Conservation (phyloP, 2,329 filamentous ascomycete species). For the Alternaria angustiovoidea region DNA sequence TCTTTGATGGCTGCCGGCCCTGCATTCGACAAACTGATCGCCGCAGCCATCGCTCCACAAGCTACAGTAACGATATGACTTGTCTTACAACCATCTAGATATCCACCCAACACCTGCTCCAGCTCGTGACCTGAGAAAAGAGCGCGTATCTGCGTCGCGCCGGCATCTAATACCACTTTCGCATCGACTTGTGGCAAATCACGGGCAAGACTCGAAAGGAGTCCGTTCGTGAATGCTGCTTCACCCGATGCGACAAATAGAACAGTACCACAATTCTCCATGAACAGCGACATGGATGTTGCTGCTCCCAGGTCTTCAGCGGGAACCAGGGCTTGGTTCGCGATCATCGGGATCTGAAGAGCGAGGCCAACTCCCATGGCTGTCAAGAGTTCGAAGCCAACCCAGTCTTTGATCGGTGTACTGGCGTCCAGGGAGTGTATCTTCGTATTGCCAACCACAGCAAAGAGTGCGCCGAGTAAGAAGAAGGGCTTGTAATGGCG, state of each 20-base stretch:
- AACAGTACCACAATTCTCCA: slow-evolving; percentile 54
- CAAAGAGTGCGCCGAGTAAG: slow-evolving; percentile 38
- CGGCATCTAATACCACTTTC: slow-evolving; percentile 50
- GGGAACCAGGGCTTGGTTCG: slow-evolving; percentile 49
- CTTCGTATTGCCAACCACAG: slow-evolving; percentile 25
- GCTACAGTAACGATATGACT: slow-evolving; percentile 31
- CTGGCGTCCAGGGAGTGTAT: slow-evolving; percentile 49
- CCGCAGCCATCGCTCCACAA: slow-evolving; percentile 30
- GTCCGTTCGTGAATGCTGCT: slow-evolving; percentile 52
- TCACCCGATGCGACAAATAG: slow-evolving; percentile 55
- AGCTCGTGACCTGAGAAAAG: slow-evolving; percentile 41
- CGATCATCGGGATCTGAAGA: slow-evolving; percentile 54
- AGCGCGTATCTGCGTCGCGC: slow-evolving; percentile 54
- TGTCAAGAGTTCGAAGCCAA: slow-evolving; percentile 58
- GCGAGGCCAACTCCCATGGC: slow-evolving; percentile 55
- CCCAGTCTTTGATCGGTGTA: slow-evolving; percentile 53
- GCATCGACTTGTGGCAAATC: slow-evolving; percentile 50
- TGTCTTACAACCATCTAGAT: slow-evolving; percentile 39
- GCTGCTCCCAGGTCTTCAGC: slow-evolving; percentile 51
- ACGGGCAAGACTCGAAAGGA: slow-evolving; percentile 44
- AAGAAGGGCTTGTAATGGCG: slow-evolving; percentile 56
- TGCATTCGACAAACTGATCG: slow-evolving; percentile 30
- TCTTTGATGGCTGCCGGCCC: slow-evolving; percentile 25
- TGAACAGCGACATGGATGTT: slow-evolving; percentile 54
- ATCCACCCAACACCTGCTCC: slow-evolving; percentile 27